Evolutionary conservation across 2,329 filamentous ascomycete genomes (phyloP).

Genomic region (Acephala macrosclerotiorum): DNA sequence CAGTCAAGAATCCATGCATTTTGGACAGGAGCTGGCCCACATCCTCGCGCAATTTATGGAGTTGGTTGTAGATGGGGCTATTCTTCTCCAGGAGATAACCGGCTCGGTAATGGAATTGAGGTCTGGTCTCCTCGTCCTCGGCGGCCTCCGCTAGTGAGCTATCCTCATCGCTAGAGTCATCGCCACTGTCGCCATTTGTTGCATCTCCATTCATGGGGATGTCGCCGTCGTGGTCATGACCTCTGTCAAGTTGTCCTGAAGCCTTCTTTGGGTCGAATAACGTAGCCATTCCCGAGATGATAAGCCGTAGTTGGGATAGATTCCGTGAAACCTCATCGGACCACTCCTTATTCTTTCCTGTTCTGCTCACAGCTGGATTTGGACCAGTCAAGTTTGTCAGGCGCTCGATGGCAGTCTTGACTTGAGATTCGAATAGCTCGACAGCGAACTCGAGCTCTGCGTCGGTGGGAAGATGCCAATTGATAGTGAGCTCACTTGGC

Average conservation of each 20-base stretch:
- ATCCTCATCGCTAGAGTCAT: slow-evolving; percentile 59
- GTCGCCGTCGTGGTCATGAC: slow-evolving; percentile 53
- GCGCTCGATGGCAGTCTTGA: slow-evolving; percentile 76
- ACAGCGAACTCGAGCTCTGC: slow-evolving; percentile 89
- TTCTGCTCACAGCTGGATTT: slow-evolving; percentile 82
- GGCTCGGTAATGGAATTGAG: slow-evolving; percentile 86
- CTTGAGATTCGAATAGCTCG: slow-evolving; percentile 86
- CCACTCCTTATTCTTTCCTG: slow-evolving; percentile 98
- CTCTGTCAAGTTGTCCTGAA: slow-evolving; percentile 58
- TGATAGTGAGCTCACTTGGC: slow-evolving; percentile 79
- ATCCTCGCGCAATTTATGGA: slow-evolving; percentile 82
- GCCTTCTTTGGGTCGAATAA: slow-evolving; percentile 84
- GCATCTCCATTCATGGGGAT: slow-evolving; percentile 54
- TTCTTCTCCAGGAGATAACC: slow-evolving; percentile 79
- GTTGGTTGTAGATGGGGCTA: slow-evolving; percentile 72
- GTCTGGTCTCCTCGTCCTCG: slow-evolving; percentile 83
- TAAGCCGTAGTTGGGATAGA: slow-evolving; percentile 84
- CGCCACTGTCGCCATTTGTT: slow-evolving; percentile 54
- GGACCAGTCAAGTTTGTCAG: slow-evolving; percentile 83
- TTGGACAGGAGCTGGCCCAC: slow-evolving; percentile 82
- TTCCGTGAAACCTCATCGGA: slow-evolving; percentile 95
- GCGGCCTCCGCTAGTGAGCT: slow-evolving; percentile 65
- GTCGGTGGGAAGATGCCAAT: slow-evolving; percentile 86
- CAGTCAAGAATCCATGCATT: slow-evolving; percentile 83
- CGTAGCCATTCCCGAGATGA: slow-evolving; percentile 87